Conservation (phyloP, 768 basidiomycete species). For the Suillus ampliporus region DNA sequence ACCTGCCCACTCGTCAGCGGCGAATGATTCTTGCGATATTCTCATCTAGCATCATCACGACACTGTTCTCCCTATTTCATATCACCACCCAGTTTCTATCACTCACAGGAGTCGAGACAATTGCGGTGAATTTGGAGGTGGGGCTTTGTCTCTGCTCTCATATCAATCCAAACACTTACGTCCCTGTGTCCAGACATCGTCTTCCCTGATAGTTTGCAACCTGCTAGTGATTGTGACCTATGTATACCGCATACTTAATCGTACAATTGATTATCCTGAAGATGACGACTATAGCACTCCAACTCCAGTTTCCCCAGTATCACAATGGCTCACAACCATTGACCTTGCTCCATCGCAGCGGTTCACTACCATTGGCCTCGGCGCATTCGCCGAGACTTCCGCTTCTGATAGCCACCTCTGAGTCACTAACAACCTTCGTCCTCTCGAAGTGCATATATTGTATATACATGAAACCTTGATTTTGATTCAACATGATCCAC, state of each 20-base stretch:
- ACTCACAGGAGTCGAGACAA: background rate
- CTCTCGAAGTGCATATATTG: background rate
- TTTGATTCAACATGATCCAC: background rate
- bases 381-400: background rate
- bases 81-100: background rate
- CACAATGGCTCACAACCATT: conserved; percentile 27
- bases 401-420: background rate
- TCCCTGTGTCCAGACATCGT: background rate
- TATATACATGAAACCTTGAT: background rate
- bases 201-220: conserved; percentile 17
- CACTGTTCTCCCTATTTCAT: conserved; percentile 12
- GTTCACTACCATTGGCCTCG: background rate
- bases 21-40: conserved; percentile 20
- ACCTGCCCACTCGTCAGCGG: conserved; percentile 15
- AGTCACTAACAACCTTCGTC: background rate
- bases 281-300: conserved; percentile 18
- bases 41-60: conserved; percentile 16
- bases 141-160: background rate
- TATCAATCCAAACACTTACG: background rate
- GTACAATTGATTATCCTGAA: background rate
- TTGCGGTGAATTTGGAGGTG: conserved; percentile 12
- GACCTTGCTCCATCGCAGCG: conserved; percentile 7
- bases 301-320: background rate
- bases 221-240: conserved; percentile 15
- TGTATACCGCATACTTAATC: conserved; percentile 7